Base-by-base conservation (phyloP, 768 basidiomycete species). In the Pleurotus sapidus region DNA sequence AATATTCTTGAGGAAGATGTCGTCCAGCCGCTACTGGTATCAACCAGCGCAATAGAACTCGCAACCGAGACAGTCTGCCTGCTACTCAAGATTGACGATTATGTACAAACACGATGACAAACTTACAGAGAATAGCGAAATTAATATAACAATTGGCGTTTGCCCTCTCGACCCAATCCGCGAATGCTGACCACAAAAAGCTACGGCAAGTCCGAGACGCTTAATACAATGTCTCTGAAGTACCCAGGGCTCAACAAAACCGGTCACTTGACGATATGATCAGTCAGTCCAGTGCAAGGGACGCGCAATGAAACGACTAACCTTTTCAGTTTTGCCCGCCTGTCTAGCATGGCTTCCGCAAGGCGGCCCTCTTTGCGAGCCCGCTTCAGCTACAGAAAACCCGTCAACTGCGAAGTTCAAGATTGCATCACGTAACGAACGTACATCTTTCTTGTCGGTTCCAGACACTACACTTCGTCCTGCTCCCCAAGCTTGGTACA, bases 1-100 rank as follows among this genome's bases (percentile, higher is more conserved):
- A 97, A 99, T 74, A 98, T 99, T 61, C 68, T 96, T 30, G 96
- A 98, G 70, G 97, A 99, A 71, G 93, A 97, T 61, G 97, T 98
- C 14, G 89, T 98, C 3, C 97, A 98, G 70, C 97, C 95, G 30
- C 76, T 99, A 57, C 76, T 98, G 48, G 97, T 99, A 14, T 89
- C 91, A 15, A 98, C 97, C 24, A 95, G 93, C 63, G 97, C 97
- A 8, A 78, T 98, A 56, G 96, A 99, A 73, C 79, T 98, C 50
- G 79, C 97, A 20, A 97, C 96, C 9, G 97, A 99, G 76, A 98
- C 97, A 1, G 96, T 98, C n/a, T 93, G 95, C 63, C 73, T 99
- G 64, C 72, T 99, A 67, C 72, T 99, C 69, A 93, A 97, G 76
- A 98, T 99, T 12, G 96, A 98, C 69, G 96, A 94, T 66, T 94